Evolutionary conservation across 495 filamentous ascomycete genomes (phyloP).

Genomic region (Neurospora hispaniola): DNA sequence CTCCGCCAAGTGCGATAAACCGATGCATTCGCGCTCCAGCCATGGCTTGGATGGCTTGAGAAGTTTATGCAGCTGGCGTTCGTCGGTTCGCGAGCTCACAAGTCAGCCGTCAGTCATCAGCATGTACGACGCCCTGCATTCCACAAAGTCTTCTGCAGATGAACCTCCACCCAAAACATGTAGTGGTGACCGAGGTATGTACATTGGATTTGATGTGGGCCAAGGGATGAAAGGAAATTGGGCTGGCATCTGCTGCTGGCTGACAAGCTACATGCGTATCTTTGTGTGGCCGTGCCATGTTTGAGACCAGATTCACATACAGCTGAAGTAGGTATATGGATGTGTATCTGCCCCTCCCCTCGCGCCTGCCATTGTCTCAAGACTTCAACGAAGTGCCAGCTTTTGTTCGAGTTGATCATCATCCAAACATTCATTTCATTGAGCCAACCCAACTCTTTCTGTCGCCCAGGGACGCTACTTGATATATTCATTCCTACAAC

Average conservation of each 20-base stretch:
- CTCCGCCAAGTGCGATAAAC: background rate
- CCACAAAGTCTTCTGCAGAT: background rate
- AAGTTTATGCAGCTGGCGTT: background rate
- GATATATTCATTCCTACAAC: background rate
- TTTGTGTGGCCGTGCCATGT: background rate
- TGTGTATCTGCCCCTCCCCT: background rate
- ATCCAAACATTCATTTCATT: background rate
- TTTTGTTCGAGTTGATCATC: background rate
- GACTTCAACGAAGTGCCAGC: background rate
- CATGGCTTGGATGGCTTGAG: background rate
- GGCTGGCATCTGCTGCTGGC: background rate
- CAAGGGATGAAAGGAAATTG: background rate
- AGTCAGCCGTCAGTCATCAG: background rate
- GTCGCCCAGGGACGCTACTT: background rate
- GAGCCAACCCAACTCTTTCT: background rate
- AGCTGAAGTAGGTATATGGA: background rate
- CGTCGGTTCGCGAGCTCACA: background rate
- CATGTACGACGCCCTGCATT: background rate
- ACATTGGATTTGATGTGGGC: background rate
- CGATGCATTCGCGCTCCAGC: background rate
- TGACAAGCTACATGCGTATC: background rate
- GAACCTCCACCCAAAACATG: background rate
- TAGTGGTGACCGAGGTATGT: background rate
- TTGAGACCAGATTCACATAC: background rate
- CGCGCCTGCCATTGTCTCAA: background rate